phyloP scores from a whole-genome alignment of 768 basidiomycete species.

The Pisolithus orientalis region DNA sequence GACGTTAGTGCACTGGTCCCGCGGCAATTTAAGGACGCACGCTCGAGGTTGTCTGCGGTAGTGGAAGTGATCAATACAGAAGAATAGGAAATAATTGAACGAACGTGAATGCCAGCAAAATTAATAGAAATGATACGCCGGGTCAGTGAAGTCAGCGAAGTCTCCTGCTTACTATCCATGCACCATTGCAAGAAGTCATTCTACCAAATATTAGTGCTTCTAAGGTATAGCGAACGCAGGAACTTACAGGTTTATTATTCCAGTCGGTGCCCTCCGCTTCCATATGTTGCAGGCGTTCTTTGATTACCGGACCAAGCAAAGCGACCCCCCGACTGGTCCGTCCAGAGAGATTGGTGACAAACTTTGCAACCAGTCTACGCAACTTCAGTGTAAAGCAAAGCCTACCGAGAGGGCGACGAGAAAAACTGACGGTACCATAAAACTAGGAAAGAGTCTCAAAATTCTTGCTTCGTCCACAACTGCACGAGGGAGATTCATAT shows the following conservation, averaged over 20 bases:
- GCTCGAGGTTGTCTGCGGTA: not conserved
- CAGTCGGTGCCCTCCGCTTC: not conserved
- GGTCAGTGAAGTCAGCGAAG: not conserved
- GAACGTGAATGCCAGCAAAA: slow-evolving; percentile 11
- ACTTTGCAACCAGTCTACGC: not conserved
- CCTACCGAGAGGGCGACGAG: not conserved
- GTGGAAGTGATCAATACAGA: not conserved
- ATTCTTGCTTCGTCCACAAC: not conserved
- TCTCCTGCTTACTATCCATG: not conserved
- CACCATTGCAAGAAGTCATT: not conserved
- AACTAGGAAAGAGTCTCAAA: not conserved
- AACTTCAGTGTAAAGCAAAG: not conserved
- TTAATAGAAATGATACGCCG: not conserved
- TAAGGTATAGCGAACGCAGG: not conserved
- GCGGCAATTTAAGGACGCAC: not conserved
- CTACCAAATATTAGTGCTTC: not conserved
- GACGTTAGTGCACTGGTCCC: not conserved
- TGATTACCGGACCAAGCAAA: not conserved
- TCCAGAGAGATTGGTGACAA: not conserved
- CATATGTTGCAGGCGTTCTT: not conserved
- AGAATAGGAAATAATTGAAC: not conserved
- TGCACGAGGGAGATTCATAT: not conserved
- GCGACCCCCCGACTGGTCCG: not conserved
- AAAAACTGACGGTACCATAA: not conserved
- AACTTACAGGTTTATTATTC: not conserved